These are phyloP conservation scores for Auriscalpium vulgare DNA, from an alignment of 768 basidiomycete species.

Conservation along the genomic window DNA sequence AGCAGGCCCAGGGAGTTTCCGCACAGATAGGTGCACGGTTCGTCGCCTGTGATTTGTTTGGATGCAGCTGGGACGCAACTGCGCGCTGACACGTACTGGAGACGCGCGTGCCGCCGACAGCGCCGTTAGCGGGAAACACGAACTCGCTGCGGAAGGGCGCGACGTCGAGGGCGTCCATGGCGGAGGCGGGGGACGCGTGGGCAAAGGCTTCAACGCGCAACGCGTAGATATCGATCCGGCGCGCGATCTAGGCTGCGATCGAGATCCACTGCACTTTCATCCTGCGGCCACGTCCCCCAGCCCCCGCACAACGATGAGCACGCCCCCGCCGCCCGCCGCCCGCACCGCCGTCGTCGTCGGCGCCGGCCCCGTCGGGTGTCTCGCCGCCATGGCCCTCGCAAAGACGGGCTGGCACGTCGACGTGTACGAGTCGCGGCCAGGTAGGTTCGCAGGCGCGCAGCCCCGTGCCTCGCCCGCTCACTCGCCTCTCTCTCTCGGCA, in stretches of 20 bases:
- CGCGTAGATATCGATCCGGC: background rate
- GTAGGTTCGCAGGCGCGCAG: constrained; percentile 21
- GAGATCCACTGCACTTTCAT: background rate
- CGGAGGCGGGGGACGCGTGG: background rate
- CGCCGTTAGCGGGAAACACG: constrained; percentile 36
- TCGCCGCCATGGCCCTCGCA: constrained; percentile 78
- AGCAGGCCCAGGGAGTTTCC: constrained; percentile 91
- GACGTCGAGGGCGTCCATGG: background rate
- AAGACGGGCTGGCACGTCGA: constrained; percentile 82
- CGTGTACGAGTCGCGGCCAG: constrained; percentile 73
- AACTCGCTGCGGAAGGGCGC: constrained; percentile 14
- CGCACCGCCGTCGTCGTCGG: constrained; percentile 66
- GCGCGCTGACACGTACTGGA: constrained; percentile 9
- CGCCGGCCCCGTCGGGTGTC: constrained; percentile 92
- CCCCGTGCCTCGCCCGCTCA: constrained; percentile 7
- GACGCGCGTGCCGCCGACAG: constrained; percentile 34
- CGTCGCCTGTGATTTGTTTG: constrained; percentile 32
- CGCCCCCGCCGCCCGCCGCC: background rate
- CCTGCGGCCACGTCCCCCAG: background rate
- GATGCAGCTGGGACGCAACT: background rate
- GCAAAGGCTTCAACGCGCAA: too few relatives aligned
- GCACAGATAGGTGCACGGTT: constrained; percentile 75
- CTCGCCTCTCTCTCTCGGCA: constrained; percentile 19
- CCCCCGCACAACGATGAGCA: background rate
- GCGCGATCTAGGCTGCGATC: background rate